Evolutionary conservation across 441 rosid species (phyloP).

Genomic region (Arabidopsis hybrid): DNA sequence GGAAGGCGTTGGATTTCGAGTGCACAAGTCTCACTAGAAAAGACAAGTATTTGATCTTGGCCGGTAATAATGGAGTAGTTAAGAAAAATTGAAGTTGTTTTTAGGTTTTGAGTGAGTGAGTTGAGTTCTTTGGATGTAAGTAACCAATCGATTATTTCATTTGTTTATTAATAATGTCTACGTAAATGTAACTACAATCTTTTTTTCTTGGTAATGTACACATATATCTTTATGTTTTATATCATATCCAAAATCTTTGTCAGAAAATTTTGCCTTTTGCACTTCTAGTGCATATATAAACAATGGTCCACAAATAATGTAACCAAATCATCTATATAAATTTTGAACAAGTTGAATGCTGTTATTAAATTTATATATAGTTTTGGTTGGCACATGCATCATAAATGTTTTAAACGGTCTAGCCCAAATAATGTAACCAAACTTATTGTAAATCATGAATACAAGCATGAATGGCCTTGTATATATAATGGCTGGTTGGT

Average conservation of each 20-base stretch:
- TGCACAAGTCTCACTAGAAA: slow-evolving; percentile 70
- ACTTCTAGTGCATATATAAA: slow-evolving; percentile 1
- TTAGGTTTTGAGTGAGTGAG: slow-evolving; percentile 6
- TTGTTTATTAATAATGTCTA: slow-evolving; percentile 21
- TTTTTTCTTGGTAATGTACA: background rate
- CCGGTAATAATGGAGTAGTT: slow-evolving; percentile 65
- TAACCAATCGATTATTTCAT: slow-evolving; percentile 30
- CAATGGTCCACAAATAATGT: background rate
- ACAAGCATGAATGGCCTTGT: background rate
- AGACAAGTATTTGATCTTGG: slow-evolving; percentile 71
- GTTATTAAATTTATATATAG: slow-evolving; percentile 2
- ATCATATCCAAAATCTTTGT: slow-evolving; percentile 11
- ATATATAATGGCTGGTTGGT: slow-evolving; percentile 8
- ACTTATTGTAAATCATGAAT: slow-evolving; percentile 7
- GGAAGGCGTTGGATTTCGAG: slow-evolving; percentile 61
- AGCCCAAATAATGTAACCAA: slow-evolving; percentile 28
- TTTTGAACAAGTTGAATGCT: slow-evolving; percentile 25
- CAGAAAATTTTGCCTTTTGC: background rate
- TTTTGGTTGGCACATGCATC: slow-evolving; percentile 43
- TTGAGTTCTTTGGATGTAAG: slow-evolving; percentile 30
- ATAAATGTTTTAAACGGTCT: slow-evolving; percentile 36
- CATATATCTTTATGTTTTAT: slow-evolving; percentile 12
- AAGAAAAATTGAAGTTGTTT: slow-evolving; percentile 8
- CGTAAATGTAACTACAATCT: slow-evolving; percentile 19
- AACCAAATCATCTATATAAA: background rate